Percentiles rank a stretch among this genome's conserved stretches.
These are phyloP conservation scores for Hypoxylon rickii DNA, from an alignment of 495 filamentous ascomycete genomes.

Conservation along the genomic window DNA sequence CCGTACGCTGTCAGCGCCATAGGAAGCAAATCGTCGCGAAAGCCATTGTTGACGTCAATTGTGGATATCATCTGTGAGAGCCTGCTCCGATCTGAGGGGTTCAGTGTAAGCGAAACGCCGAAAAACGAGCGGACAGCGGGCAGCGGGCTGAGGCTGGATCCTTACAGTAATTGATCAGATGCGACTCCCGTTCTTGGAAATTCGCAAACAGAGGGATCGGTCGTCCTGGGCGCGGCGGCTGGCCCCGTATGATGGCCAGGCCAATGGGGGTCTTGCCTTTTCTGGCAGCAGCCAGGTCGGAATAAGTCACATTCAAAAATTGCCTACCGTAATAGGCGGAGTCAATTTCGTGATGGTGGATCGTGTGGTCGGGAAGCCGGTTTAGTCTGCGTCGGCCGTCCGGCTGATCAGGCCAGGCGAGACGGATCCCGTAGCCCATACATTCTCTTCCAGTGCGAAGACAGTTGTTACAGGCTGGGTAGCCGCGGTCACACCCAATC, in stretches of 20 bases:
- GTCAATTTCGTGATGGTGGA: constrained; percentile 35
- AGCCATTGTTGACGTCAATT: constrained; percentile 41
- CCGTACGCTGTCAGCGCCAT: constrained; percentile 38
- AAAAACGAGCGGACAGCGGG: background rate
- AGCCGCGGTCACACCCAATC: constrained; percentile 45
- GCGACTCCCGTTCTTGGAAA: constrained; percentile 35
- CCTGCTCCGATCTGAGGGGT: constrained; percentile 29
- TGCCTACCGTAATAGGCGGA: constrained; percentile 36
- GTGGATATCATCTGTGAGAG: constrained; percentile 45
- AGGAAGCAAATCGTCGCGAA: constrained; percentile 41
- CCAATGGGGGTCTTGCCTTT: constrained; percentile 36
- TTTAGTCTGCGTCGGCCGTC: constrained; percentile 41
- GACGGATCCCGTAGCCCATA: constrained; percentile 45
- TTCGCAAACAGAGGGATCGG: constrained; percentile 31
- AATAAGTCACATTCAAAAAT: constrained; percentile 40
- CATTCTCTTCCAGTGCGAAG: constrained; percentile 43
- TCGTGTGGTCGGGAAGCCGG: constrained; percentile 34
- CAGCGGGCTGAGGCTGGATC: background rate
- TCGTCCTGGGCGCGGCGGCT: constrained; percentile 32
- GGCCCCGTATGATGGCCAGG: constrained; percentile 24
- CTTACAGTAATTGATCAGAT: constrained; percentile 41
- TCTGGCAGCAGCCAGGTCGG: constrained; percentile 33
- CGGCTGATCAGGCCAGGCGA: constrained; percentile 44
- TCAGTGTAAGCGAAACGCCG: constrained; percentile 19
- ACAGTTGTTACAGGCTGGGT: constrained; percentile 47